Conservation (phyloP, 106 monocot genomes). For the Dendrobium huoshanense region DNA sequence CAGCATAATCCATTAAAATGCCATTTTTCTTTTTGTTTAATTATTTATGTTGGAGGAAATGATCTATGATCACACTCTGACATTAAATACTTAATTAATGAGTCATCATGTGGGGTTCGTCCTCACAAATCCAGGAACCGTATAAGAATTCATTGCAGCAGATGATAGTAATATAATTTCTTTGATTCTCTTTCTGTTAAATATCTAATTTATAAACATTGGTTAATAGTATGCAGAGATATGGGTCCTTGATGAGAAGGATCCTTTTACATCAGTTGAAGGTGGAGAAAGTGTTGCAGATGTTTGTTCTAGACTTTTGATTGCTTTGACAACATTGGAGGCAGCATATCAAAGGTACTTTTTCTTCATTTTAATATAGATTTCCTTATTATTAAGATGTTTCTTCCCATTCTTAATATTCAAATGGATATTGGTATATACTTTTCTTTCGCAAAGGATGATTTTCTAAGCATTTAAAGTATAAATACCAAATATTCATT, state of each 20-base stretch:
- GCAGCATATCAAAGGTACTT: slow-evolving; percentile 57
- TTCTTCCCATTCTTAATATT: background rate
- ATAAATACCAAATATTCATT: too few relatives aligned
- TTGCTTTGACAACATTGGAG: slow-evolving; percentile 48
- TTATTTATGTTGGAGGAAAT: background rate
- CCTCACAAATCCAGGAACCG: background rate
- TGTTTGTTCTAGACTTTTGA: slow-evolving; percentile 65
- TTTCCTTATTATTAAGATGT: background rate
- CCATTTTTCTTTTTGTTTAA: background rate
- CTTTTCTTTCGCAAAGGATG: too few relatives aligned
- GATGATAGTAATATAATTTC: background rate
- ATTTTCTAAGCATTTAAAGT: too few relatives aligned
- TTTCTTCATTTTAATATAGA: background rate
- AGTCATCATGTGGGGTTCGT: background rate
- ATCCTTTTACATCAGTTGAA: slow-evolving; percentile 72
- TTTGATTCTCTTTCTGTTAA: background rate
- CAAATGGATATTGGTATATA: too few relatives aligned
- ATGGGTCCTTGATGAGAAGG: slow-evolving; percentile 74
- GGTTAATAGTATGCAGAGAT: slow-evolving; percentile 70
- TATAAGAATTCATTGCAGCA: background rate
- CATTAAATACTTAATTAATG: background rate
- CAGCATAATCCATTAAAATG: too few relatives aligned
- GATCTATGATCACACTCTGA: background rate
- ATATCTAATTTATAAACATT: background rate
- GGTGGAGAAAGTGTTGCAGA: slow-evolving; percentile 91